These are phyloP conservation scores for Solanum arcanum DNA, from an alignment of 257 asterid species.

Conservation along the genomic window DNA sequence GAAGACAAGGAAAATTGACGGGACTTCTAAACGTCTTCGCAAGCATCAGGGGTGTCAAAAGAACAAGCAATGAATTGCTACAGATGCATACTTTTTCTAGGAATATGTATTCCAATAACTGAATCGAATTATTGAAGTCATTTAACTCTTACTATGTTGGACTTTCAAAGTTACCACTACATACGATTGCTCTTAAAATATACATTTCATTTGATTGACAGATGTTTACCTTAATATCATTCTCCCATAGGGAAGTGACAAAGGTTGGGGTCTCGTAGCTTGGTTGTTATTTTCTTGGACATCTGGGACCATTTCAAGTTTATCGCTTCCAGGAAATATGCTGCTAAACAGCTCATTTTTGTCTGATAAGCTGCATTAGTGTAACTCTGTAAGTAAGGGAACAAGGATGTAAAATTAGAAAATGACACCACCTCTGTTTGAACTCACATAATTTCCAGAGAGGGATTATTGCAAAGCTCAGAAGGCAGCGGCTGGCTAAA, in stretches of 20 bases:
- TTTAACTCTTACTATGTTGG: neutral
- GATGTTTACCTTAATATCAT: slow-evolving; percentile 28
- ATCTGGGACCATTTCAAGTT: slow-evolving; percentile 46
- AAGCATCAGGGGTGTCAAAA: neutral
- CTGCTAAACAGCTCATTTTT: slow-evolving; percentile 37
- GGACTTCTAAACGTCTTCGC: neutral
- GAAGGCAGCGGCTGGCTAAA: slow-evolving; percentile 65
- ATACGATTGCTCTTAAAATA: neutral
- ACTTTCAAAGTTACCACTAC: neutral
- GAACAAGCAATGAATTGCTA: neutral
- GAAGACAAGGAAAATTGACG: neutral
- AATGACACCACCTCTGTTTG: neutral
- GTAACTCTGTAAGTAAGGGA: neutral
- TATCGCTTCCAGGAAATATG: slow-evolving; percentile 30
- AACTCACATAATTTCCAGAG: slow-evolving; percentile 49
- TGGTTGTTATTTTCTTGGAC: slow-evolving; percentile 37
- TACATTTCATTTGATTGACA: neutral
- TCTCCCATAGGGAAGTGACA: slow-evolving; percentile 12
- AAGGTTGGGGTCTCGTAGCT: neutral
- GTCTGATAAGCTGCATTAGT: slow-evolving; percentile 56
- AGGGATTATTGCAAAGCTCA: slow-evolving; percentile 39
- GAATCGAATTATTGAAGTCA: neutral
- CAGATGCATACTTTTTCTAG: neutral
- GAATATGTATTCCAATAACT: neutral
- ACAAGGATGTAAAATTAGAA: neutral